A percentile compares a stretch with the other conserved stretches of the same genome.
These are phyloP conservation scores for Solanum chilense DNA, from an alignment of 257 asterid species.

Conservation along the genomic window DNA sequence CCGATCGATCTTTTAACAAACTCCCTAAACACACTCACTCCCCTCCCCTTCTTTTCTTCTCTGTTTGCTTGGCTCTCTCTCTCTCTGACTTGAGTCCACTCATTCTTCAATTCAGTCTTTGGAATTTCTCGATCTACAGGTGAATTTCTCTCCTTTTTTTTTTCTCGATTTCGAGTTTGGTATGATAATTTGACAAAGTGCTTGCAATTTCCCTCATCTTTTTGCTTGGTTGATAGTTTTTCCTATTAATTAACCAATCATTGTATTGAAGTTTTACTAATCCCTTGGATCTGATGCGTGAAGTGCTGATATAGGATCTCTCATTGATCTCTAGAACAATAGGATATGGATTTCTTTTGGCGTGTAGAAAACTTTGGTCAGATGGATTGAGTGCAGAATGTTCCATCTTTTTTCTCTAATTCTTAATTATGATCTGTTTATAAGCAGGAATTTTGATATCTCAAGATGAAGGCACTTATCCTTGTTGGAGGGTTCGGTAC, in stretches of 20 bases:
- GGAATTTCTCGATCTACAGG: neutral
- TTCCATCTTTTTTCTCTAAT: neutral
- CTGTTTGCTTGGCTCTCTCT: neutral
- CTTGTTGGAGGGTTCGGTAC: conserved; percentile 82
- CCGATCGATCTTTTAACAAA: neutral
- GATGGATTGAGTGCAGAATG: no score
- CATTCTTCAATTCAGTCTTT: neutral
- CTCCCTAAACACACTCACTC: neutral
- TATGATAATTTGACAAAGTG: neutral
- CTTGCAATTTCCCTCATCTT: neutral
- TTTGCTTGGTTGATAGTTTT: neutral
- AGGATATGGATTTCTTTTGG: neutral
- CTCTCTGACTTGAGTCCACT: neutral
- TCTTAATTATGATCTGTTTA: neutral
- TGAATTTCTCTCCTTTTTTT: neutral
- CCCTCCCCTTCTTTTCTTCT: neutral
- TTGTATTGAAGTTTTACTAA: neutral
- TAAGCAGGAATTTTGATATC: neutral
- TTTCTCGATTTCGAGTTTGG: neutral
- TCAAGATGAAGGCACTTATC: conserved; percentile 57
- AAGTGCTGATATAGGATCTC: neutral
- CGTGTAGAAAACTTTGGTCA: neutral
- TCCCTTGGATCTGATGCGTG: neutral
- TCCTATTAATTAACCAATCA: neutral
- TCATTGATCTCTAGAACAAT: neutral